phyloP scores from a whole-genome alignment of 805 yeast species.

The Pichia gijzeniarum region DNA sequence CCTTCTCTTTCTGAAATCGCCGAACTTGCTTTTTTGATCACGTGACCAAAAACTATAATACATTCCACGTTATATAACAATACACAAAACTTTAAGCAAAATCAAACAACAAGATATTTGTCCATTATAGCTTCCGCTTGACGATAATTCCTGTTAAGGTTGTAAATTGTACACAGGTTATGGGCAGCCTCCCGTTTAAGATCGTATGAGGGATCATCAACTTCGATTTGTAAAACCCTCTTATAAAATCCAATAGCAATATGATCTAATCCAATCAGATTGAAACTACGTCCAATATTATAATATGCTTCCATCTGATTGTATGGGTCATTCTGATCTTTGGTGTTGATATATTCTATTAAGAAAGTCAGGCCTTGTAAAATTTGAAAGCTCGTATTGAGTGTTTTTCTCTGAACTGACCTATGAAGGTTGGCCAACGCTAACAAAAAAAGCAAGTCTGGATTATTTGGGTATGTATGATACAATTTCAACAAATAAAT shows the following conservation, averaged over 20 bases:
- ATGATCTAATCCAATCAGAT: constrained; percentile 68
- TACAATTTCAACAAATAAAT: constrained; percentile 72
- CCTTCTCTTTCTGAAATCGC: too few relatives aligned
- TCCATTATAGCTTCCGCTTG: constrained; percentile 63
- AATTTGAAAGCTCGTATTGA: constrained; percentile 80
- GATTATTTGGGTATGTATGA: constrained; percentile 62
- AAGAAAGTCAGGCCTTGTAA: constrained; percentile 81
- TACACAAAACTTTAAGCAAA: neutral
- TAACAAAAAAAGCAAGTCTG: constrained; percentile 65
- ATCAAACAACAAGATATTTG: constrained; percentile 44
- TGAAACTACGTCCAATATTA: constrained; percentile 81
- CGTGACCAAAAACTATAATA: too few relatives aligned
- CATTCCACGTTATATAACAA: too few relatives aligned
- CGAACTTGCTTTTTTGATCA: too few relatives aligned
- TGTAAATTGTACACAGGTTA: constrained; percentile 70
- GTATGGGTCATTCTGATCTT: constrained; percentile 31
- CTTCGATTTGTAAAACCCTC: constrained; percentile 48
- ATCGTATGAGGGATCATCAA: constrained; percentile 40
- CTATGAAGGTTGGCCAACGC: constrained; percentile 84
- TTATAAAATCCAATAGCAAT: constrained; percentile 72
- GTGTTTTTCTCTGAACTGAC: constrained; percentile 83
- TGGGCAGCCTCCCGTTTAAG: constrained; percentile 78
- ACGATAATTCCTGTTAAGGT: constrained; percentile 61
- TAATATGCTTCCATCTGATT: constrained; percentile 74
- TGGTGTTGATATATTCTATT: constrained; percentile 55